A percentile compares a stretch with the other conserved stretches of the same genome.
phyloP scores from a whole-genome alignment of 768 basidiomycete species.

The Suillus brevipes region DNA sequence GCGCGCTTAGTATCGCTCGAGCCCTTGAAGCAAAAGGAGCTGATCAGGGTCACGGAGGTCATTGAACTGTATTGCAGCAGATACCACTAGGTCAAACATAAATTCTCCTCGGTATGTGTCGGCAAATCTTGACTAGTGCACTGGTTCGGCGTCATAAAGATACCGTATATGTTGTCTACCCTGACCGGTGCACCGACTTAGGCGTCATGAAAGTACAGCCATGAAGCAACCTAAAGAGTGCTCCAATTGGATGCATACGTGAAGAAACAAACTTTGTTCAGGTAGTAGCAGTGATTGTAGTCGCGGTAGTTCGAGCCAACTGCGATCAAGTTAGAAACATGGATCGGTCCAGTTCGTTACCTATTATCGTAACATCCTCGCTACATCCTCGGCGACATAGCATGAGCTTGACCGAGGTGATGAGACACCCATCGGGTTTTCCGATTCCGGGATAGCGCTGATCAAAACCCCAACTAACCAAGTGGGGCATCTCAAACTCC shows the following conservation, averaged over 20 bases:
- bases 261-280: background rate
- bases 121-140: too few species aligned
- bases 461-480: background rate
- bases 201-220: background rate
- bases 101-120: background rate
- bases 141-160: too few species aligned
- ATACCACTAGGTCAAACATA: background rate
- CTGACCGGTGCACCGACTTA: background rate
- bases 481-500: background rate
- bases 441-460: background rate
- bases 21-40: background rate
- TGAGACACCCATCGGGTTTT: background rate
- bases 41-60: background rate
- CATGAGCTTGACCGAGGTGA: background rate
- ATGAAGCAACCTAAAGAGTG: background rate
- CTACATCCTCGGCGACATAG: background rate
- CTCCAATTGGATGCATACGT: background rate
- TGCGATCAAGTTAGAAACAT: background rate
- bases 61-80: background rate
- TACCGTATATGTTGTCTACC: background rate
- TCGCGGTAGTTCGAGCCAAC: background rate
- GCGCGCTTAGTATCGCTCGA: background rate
- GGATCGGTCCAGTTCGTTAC: background rate
- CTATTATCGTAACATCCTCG: background rate
- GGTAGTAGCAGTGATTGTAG: background rate